Evolutionary conservation across 768 basidiomycete genomes (phyloP).

Genomic region (Lactifluus subvellereus): DNA sequence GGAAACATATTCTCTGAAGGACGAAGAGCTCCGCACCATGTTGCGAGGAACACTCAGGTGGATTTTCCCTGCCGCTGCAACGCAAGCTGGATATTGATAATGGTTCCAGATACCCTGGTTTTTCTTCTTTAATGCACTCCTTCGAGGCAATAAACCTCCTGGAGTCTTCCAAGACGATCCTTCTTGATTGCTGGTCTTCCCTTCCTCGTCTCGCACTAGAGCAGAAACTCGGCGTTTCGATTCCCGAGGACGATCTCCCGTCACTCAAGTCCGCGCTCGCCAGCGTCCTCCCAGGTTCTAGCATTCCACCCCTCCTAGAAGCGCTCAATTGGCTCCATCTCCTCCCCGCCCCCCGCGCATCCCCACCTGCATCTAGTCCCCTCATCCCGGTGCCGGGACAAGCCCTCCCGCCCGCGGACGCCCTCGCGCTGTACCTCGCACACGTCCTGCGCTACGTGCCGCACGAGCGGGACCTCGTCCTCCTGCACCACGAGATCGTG

Average conservation of each 20-base stretch:
- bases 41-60: slow-evolving; percentile 83
- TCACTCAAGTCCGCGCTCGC: slow-evolving; percentile 35
- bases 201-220: slow-evolving; percentile 35
- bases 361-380: slow-evolving; percentile 17
- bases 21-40: slow-evolving; percentile 48
- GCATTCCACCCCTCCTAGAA: slow-evolving; percentile 30
- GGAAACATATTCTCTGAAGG: slow-evolving; percentile 53
- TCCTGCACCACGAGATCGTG: slow-evolving; percentile 80
- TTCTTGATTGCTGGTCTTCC: slow-evolving; percentile 35
- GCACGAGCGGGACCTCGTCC: slow-evolving; percentile 78
- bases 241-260: slow-evolving; percentile 29
- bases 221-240: slow-evolving; percentile 25
- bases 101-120: slow-evolving; percentile 70
- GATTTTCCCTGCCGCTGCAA: slow-evolving; percentile 11
- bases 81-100: background rate
- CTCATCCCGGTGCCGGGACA: slow-evolving; percentile 42
- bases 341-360: slow-evolving; percentile 24
- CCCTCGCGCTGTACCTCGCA: slow-evolving; percentile 67
- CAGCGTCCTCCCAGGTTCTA: slow-evolving; percentile 23
- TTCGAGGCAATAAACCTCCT: slow-evolving; percentile 71
- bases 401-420: slow-evolving; percentile 54
- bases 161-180: slow-evolving; percentile 36
- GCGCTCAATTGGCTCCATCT: slow-evolving; percentile 50
- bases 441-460: slow-evolving; percentile 63
- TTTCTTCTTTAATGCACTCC: slow-evolving; percentile 62